Evolutionary conservation across 2,329 filamentous ascomycete genomes (phyloP).

Genomic region (Beauveria sp.): DNA sequence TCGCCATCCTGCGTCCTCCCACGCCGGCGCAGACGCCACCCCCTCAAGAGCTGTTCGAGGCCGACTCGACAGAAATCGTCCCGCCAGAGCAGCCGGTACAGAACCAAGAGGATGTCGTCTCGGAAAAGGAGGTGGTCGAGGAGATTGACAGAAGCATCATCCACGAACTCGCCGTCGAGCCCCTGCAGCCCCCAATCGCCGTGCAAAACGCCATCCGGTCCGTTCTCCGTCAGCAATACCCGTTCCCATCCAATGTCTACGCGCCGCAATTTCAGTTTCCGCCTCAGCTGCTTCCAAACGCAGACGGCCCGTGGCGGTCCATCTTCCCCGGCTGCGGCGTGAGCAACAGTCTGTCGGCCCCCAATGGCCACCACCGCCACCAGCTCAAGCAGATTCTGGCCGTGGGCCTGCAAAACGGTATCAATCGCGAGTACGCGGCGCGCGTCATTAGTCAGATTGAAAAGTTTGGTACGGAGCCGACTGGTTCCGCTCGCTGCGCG

Average conservation of each 20-base stretch:
- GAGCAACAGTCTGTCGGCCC: constrained; percentile 25
- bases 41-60: constrained; percentile 16
- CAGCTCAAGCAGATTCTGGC: constrained; percentile 52
- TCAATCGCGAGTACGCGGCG: constrained; percentile 41
- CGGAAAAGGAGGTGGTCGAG: constrained; percentile 14
- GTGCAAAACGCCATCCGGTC: constrained; percentile 52
- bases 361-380: constrained; percentile 24
- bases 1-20: constrained; percentile 29
- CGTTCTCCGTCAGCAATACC: constrained; percentile 44
- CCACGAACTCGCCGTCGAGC: constrained; percentile 34
- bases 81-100: not conserved
- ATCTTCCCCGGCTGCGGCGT: constrained; percentile 33
- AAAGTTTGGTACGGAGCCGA: constrained; percentile 43
- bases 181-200: constrained; percentile 40
- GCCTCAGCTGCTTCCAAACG: constrained; percentile 30
- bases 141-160: constrained; percentile 36
- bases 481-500: constrained; percentile 43
- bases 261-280: constrained; percentile 41
- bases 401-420: constrained; percentile 48
- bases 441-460: constrained; percentile 46
- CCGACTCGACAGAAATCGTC: not conserved
- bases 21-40: constrained; percentile 38
- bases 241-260: constrained; percentile 35
- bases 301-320: constrained; percentile 45
- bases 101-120: not conserved